phyloP scores from a whole-genome alignment of 345 rosid genomes.

The Capsella bursapastoris region DNA sequence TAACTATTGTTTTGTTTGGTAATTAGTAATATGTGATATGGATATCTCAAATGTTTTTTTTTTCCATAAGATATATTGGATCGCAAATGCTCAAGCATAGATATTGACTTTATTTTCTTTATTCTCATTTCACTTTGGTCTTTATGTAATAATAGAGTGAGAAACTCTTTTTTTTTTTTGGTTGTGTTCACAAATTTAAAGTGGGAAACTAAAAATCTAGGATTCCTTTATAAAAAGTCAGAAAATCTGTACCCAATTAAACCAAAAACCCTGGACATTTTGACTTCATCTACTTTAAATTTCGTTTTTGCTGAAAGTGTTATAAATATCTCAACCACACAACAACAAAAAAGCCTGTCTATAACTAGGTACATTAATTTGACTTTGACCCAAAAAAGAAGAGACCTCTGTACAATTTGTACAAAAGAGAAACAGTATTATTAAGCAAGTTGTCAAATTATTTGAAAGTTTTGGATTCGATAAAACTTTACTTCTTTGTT shows the following conservation, averaged over 20 bases:
- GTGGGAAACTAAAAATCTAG: neutral
- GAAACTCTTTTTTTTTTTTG: neutral
- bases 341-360: slow-evolving; percentile 12
- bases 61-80: neutral
- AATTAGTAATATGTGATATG: no score
- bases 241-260: neutral
- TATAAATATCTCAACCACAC: slow-evolving; percentile 22
- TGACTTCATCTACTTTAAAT: slow-evolving; percentile 25
- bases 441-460: slow-evolving; percentile 39
- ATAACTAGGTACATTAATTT: slow-evolving; percentile 36
- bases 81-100: slow-evolving; percentile 11
- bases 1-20: no score
- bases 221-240: neutral
- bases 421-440: slow-evolving; percentile 34
- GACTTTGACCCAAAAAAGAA: slow-evolving; percentile 49
- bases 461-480: slow-evolving; percentile 32
- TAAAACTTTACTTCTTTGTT: slow-evolving; percentile 1
- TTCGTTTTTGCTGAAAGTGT: slow-evolving; percentile 19
- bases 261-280: slow-evolving; percentile 17
- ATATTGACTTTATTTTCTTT: neutral
- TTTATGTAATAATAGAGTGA: neutral
- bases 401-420: slow-evolving; percentile 41
- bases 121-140: neutral
- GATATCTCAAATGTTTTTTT: no score
- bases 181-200: neutral